Conservation (phyloP, 495 filamentous ascomycete species). For the Margaritispora aquatica region DNA sequence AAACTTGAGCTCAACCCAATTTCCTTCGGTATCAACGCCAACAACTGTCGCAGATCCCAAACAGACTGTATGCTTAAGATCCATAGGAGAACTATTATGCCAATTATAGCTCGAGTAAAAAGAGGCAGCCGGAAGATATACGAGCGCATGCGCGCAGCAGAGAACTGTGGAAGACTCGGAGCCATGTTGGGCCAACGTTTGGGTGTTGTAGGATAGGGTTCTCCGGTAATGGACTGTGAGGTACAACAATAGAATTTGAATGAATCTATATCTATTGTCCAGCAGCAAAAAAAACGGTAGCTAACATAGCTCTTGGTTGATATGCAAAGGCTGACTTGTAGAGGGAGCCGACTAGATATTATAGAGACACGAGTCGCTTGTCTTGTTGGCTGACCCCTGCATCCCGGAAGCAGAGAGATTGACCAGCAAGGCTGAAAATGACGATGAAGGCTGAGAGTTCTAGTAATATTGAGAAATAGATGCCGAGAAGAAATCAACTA, state of each 20-base stretch:
- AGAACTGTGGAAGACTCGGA: slow-evolving; percentile 37
- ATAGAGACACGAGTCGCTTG: neutral
- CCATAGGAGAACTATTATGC: slow-evolving; percentile 64
- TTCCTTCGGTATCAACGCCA: slow-evolving; percentile 69
- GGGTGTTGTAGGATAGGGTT: neutral
- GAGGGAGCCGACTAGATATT: neutral
- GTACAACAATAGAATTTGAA: neutral
- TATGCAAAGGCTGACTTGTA: neutral
- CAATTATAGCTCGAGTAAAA: slow-evolving; percentile 69
- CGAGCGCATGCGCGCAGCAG: slow-evolving; percentile 38
- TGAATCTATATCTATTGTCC: neutral
- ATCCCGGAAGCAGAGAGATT: neutral
- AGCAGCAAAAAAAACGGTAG: neutral
- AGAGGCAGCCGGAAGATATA: slow-evolving; percentile 84
- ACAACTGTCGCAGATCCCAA: slow-evolving; percentile 68
- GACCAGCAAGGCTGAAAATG: neutral
- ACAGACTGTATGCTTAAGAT: slow-evolving; percentile 55
- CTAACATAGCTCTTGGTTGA: neutral
- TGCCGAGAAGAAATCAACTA: no score
- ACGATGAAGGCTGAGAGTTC: neutral
- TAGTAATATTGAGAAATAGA: no score
- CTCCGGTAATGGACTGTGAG: neutral
- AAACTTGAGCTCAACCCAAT: slow-evolving; percentile 67
- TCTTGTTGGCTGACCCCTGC: neutral
- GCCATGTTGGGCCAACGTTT: slow-evolving; percentile 17